phyloP scores from a whole-genome alignment of 805 yeast genomes.

The Candida gorgasii region DNA sequence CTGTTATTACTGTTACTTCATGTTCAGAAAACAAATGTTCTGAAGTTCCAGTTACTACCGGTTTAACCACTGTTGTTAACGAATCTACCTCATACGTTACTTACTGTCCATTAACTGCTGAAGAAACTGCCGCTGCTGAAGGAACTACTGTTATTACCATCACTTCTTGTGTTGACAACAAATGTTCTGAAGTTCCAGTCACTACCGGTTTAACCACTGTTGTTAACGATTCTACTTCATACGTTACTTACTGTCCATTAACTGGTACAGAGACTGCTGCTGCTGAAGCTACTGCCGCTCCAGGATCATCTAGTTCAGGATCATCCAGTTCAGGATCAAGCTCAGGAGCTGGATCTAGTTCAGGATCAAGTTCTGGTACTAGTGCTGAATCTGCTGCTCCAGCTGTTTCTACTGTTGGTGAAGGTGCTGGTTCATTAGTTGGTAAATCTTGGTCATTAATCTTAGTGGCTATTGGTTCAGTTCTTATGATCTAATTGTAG shows the following conservation, averaged over 20 bases:
- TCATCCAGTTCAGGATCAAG: conserved; percentile 2
- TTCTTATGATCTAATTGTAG: conserved; percentile 3
- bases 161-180: conserved; percentile 34
- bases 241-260: conserved; percentile 35
- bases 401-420: conserved; percentile 2
- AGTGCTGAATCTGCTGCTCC: background rate
- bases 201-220: conserved; percentile 38
- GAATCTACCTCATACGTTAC: conserved; percentile 30
- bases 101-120: conserved; percentile 28
- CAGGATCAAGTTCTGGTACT: background rate
- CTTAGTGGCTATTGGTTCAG: conserved; percentile 4
- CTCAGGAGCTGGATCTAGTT: conserved; percentile 3
- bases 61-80: conserved; percentile 32
- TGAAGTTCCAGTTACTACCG: conserved; percentile 32
- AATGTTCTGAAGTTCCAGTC: conserved; percentile 27
- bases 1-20: conserved; percentile 36
- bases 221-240: conserved; percentile 25
- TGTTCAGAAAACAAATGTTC: conserved; percentile 32
- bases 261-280: conserved; percentile 6
- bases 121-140: conserved; percentile 5
- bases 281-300: conserved; percentile 1
- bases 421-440: conserved; percentile 14
- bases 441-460: conserved; percentile 6
- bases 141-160: conserved; percentile 24
- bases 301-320: conserved; percentile 9